phyloP scores from a whole-genome alignment of 345 rosid genomes.

The Schrenkiella parvula region DNA sequence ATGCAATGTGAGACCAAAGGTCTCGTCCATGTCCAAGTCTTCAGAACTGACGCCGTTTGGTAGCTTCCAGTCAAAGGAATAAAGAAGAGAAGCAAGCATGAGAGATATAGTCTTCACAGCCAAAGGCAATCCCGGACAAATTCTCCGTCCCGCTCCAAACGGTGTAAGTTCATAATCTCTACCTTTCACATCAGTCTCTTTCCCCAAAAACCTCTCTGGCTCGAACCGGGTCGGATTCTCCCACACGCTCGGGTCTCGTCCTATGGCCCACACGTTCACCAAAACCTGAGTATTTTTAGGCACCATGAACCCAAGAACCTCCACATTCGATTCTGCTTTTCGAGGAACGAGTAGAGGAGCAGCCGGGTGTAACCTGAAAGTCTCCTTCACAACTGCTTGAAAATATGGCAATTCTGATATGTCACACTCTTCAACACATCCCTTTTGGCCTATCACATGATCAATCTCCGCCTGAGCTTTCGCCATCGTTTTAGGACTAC shows the following conservation, averaged over 20 bases:
- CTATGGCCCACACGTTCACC: slow-evolving; percentile 38
- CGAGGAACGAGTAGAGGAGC: slow-evolving; percentile 39
- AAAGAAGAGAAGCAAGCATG: slow-evolving; percentile 43
- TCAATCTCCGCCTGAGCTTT: slow-evolving; percentile 31
- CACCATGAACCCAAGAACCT: slow-evolving; percentile 27
- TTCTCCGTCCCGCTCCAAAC: slow-evolving; percentile 34
- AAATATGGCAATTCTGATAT: slow-evolving; percentile 28
- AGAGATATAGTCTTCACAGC: slow-evolving; percentile 35
- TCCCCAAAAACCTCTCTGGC: slow-evolving; percentile 34
- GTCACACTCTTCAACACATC: slow-evolving; percentile 32
- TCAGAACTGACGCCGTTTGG: slow-evolving; percentile 24
- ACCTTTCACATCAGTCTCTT: slow-evolving; percentile 24
- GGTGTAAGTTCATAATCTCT: slow-evolving; percentile 30
- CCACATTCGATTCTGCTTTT: slow-evolving; percentile 21
- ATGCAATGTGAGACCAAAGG: slow-evolving; percentile 25
- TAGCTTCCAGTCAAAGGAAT: slow-evolving; percentile 46
- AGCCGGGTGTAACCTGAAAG: slow-evolving; percentile 41
- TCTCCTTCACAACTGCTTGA: slow-evolving; percentile 41
- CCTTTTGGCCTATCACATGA: slow-evolving; percentile 27
- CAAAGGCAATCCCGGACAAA: slow-evolving; percentile 38
- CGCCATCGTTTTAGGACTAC: slow-evolving; percentile 8
- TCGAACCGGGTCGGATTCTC: slow-evolving; percentile 22
- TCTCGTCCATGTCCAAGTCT: slow-evolving; percentile 43
- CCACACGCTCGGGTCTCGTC: slow-evolving; percentile 40
- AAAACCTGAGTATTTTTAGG: slow-evolving; percentile 36